Base-by-base conservation (phyloP, 1,284 basidiomycete genomes). In the Golubevia pallescens region DNA sequence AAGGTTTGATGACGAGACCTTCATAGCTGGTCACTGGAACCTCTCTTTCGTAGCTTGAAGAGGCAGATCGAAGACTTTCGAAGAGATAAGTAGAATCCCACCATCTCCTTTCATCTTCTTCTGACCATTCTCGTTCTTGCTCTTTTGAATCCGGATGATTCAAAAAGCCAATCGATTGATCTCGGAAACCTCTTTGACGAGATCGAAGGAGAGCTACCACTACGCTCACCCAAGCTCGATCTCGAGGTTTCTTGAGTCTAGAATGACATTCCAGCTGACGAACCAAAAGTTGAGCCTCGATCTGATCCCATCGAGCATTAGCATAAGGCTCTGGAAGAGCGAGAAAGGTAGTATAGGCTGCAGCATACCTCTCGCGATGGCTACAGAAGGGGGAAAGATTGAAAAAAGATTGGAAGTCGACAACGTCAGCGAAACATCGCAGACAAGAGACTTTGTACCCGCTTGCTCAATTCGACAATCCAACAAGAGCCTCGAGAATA, bases 211-310 rank as follows among this genome's bases (percentile, higher is more conserved):
- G 62, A 21, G 62, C 61, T 8, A 73, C 69, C 13, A 77, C 65
- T 24, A 52, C 32, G 32, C 58, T 59, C 4, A 69, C 60, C 78
- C 78, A 80, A 4, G 68, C 68, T 13, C 70, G 56, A 57, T 77
- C 77, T 8, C 53, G 51, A 0, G 69, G 57, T 48, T 70, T 72
- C 20, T 57, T 52, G 19, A 80, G 64, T 56, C 67, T 61, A 1
- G 61, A 62, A 60, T 80, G 76, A 60, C 77, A 78, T 55, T 71
- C 75, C n/a, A 80, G 67, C 60, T 73, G 74, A 66, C 70, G 70
- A 0, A 67, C 67, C 13, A 79, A 60, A 7, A 71, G 42, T 23
- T 70, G 63, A 1, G 56, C 60, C 63, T 78, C 77, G 28, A 80
- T 67, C 13, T 20, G 23, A 8, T 58, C 38, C 60, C 70, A 74